phyloP scores from a whole-genome alignment of 352 stramenopile genomes.

The Elongisporangium prolatum region DNA sequence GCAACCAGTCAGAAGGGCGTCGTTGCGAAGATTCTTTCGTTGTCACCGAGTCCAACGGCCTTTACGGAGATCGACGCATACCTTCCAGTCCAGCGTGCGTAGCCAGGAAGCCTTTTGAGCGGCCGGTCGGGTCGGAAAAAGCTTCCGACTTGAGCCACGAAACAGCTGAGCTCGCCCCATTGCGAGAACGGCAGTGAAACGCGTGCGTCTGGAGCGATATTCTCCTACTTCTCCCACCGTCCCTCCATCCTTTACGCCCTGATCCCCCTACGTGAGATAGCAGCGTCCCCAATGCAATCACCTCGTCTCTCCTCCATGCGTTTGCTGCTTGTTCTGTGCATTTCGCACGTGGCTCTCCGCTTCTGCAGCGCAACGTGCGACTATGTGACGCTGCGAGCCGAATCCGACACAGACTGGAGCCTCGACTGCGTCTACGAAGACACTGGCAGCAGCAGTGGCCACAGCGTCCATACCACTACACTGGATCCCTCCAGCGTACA shows the following conservation, averaged over 20 bases:
- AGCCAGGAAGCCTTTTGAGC: neutral
- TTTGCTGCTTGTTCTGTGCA: neutral
- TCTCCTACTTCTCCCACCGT: neutral
- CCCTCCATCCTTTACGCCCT: too few species aligned
- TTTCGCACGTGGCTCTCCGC: neutral
- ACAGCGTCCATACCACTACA: conserved; percentile 10
- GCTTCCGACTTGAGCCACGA: neutral
- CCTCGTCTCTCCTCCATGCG: neutral
- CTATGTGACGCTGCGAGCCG: conserved; percentile 17
- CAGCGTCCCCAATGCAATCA: neutral
- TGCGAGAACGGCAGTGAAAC: neutral
- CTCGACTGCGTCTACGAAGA: conserved; percentile 17
- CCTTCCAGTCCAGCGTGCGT: neutral
- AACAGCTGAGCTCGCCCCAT: neutral
- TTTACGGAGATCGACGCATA: neutral
- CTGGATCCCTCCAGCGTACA: conserved; percentile 30
- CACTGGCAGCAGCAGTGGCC: neutral
- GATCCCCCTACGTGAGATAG: neutral
- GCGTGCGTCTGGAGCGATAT: neutral
- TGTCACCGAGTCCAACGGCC: neutral
- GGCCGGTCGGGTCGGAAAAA: neutral
- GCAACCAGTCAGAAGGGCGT: neutral
- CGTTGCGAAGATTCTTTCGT: neutral
- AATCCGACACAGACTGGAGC: conserved; percentile 24
- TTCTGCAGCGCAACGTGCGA: conserved; percentile 12